A percentile compares a stretch with the other conserved stretches of the same genome.
Evolutionary conservation across 768 basidiomycete species (phyloP).

Genomic region (Galerina sulciceps): DNA sequence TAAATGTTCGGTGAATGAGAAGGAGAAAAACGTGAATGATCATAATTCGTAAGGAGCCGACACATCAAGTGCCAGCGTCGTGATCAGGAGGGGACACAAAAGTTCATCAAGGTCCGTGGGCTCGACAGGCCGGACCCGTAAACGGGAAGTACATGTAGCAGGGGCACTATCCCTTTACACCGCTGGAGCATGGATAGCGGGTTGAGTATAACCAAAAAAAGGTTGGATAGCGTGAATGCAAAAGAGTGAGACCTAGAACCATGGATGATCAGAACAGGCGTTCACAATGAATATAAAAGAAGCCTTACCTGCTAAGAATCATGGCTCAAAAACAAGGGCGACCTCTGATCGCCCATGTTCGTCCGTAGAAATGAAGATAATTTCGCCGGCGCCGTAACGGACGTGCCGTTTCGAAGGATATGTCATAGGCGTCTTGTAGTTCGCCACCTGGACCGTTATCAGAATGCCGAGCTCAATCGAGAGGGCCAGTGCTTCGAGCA

Average conservation of each 20-base stretch:
- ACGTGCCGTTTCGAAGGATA: constrained; percentile 6
- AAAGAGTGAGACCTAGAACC: background rate
- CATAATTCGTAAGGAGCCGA: no score
- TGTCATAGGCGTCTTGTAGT: background rate
- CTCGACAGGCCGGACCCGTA: no score
- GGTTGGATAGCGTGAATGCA: background rate
- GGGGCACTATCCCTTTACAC: no score
- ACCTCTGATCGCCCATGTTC: constrained; percentile 8
- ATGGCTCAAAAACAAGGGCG: constrained; percentile 13
- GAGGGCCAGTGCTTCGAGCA: constrained; percentile 42
- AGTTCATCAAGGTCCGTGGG: no score
- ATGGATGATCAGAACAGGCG: no score
- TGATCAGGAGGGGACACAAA: no score
- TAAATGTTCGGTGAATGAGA: no score
- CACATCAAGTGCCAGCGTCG: no score
- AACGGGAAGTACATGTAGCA: no score
- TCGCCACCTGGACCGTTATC: constrained; percentile 35
- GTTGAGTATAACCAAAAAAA: background rate
- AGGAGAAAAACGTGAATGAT: no score
- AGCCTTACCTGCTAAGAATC: background rate
- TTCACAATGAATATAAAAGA: no score
- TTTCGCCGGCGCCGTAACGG: constrained; percentile 14
- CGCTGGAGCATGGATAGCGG: background rate
- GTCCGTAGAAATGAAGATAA: constrained; percentile 18
- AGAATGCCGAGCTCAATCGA: constrained; percentile 42